Conservation (phyloP, 495 filamentous ascomycete species). For the Lasiosphaeriaceae sp. region DNA sequence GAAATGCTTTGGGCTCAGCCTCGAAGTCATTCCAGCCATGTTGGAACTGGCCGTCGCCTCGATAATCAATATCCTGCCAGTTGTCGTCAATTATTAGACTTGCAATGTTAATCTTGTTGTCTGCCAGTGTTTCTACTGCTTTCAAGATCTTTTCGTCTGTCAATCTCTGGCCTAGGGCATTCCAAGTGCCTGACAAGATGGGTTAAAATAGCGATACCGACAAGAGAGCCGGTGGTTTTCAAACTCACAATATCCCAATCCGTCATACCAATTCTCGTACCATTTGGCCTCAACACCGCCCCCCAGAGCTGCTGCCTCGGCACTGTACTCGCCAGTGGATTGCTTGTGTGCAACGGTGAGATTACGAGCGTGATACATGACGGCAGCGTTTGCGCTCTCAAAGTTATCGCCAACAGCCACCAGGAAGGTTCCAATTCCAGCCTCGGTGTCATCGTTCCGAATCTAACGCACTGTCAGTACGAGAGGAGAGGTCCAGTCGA, state of each 20-base stretch:
- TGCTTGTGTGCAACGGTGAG: constrained; percentile 43
- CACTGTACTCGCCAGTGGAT: constrained; percentile 25
- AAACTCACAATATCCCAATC: constrained; percentile 58
- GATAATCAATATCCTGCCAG: constrained; percentile 76
- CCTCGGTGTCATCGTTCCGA: constrained; percentile 57
- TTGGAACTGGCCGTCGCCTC: constrained; percentile 42
- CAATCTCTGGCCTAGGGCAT: constrained; percentile 77
- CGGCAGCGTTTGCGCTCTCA: constrained; percentile 71
- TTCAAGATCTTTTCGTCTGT: constrained; percentile 74
- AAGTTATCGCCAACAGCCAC: constrained; percentile 71
- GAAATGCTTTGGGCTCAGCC: constrained; percentile 76
- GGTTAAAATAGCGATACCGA: background rate
- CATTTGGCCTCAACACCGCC: constrained; percentile 57
- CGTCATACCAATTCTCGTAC: constrained; percentile 88
- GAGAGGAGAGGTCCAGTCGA: background rate
- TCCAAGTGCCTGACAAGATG: constrained; percentile 70
- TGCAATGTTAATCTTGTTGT: constrained; percentile 69
- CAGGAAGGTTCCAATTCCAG: constrained; percentile 59
- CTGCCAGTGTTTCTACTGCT: constrained; percentile 66
- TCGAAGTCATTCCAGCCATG: constrained; percentile 71
- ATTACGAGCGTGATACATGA: constrained; percentile 81
- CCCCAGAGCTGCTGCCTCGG: background rate
- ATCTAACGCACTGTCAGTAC: constrained; percentile 27
- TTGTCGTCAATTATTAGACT: constrained; percentile 94
- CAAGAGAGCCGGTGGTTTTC: background rate